Evolutionary conservation across 2,329 filamentous ascomycete genomes (phyloP), one percentile per base, ranked within the genome.

Genomic region (Cryphonectria japonica): DNA sequence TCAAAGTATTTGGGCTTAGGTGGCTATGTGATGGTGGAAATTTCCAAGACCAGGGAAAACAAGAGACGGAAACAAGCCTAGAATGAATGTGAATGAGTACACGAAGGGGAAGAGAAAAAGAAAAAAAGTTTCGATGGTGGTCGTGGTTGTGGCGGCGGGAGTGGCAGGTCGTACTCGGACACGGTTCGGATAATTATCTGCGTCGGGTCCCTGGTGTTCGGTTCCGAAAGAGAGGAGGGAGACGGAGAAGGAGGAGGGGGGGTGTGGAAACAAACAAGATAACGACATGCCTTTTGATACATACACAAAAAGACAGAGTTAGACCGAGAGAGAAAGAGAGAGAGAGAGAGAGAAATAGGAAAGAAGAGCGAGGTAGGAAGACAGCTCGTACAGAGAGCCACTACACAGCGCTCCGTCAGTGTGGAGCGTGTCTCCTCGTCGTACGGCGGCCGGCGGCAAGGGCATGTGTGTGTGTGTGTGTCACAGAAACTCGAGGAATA

Each of bases 151-250:
- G 29, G 52, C 29, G 52, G 19, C 43, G 63, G 41, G 29, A 50
- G 52, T 29, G 65, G 65, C 32, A 67, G 50, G 50, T 57, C 65
- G 13, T n/a, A 26, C 52, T 66, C 63, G 63, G 43, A 43, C 9
- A 46, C 41, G 43, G 16, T 19, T 66, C 63, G 63, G 63, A 66
- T 26, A 66, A 37, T 66, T 37, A 32, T 29, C n/a, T 16, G 65
- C 34, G 52, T 19, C 52, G 29, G 65, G 50, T 67, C 22, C 39
- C 65, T 37, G 9, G 50, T 16, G 65, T 29, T 67, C 43, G 32
- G 64, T 41, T 19, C 39, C 37, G 43, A 39, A 39, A 62, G 59
- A 26, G 26, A 26, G 22, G 37, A 39, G 59, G n/a, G 29, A 6
- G 26, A 16, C 26, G 26, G 26, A 57, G 29, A 57, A 26, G 19